Evolutionary conservation across 495 filamentous ascomycete species (phyloP).

Genomic region (Annulohypoxylon moriforme): DNA sequence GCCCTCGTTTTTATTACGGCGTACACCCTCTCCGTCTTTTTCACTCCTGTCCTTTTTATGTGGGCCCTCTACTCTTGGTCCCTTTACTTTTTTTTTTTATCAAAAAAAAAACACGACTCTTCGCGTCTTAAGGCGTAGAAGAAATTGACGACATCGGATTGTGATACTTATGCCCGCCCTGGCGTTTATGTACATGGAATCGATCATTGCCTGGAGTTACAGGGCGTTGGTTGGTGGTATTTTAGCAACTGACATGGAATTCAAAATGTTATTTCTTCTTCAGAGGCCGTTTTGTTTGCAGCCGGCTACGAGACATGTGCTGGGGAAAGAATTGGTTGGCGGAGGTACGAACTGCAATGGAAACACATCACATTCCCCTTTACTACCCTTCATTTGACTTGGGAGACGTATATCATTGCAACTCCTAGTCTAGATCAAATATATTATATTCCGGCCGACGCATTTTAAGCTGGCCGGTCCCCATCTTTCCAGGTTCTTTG

Average conservation of each 20-base stretch:
- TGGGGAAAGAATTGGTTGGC: slow-evolving; percentile 7
- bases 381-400: slow-evolving; percentile 20
- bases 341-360: slow-evolving; percentile 7
- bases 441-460: slow-evolving; percentile 16
- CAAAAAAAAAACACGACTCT: slow-evolving; percentile 1
- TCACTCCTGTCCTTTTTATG: slow-evolving; percentile 7
- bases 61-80: slow-evolving; percentile 1
- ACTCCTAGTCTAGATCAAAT: slow-evolving; percentile 26
- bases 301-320: slow-evolving; percentile 23
- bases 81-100: not conserved
- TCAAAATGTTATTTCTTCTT: slow-evolving; percentile 34
- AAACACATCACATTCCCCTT: slow-evolving; percentile 9
- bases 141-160: slow-evolving; percentile 25
- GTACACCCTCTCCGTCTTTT: not conserved
- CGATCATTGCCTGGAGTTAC: slow-evolving; percentile 44
- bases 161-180: slow-evolving; percentile 15
- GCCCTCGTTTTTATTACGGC: slow-evolving; percentile 3
- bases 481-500: not conserved
- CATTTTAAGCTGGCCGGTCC: not conserved
- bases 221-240: slow-evolving; percentile 13
- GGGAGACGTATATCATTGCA: slow-evolving; percentile 14
- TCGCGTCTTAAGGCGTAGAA: slow-evolving; percentile 1
- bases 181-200: slow-evolving; percentile 33
- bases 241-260: slow-evolving; percentile 26
- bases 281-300: slow-evolving; percentile 23